A percentile compares a stretch with the other conserved stretches of the same genome.
Evolutionary conservation across 2,329 filamentous ascomycete genomes (phyloP).

Genomic region (Pseudocercospora fuligena): DNA sequence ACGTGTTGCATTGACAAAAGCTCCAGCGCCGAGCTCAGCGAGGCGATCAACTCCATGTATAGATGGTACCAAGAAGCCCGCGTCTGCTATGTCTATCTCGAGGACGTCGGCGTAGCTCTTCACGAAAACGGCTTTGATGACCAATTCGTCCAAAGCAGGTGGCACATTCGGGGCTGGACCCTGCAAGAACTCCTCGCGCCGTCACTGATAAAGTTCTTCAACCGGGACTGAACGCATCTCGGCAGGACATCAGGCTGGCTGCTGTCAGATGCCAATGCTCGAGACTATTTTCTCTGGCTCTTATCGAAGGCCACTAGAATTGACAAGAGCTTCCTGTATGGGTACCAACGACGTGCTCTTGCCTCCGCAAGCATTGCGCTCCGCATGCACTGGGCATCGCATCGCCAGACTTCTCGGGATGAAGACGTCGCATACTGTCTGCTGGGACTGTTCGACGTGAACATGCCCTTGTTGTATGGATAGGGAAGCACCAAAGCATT

Average conservation of each 20-base stretch:
- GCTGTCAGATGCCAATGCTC: neutral
- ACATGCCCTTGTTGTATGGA: conserved; percentile 53
- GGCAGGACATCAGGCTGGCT: conserved; percentile 8
- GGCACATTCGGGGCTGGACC: conserved; percentile 19
- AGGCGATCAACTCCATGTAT: conserved; percentile 34
- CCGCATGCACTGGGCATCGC: conserved; percentile 29
- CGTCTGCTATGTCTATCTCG: conserved; percentile 29
- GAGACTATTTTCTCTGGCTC: neutral
- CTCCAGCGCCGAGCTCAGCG: conserved; percentile 26
- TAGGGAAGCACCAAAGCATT: conserved; percentile 36
- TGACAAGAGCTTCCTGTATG: neutral
- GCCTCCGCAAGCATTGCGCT: conserved; percentile 23
- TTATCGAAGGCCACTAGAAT: neutral
- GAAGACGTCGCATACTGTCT: conserved; percentile 54
- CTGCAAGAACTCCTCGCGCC: conserved; percentile 21
- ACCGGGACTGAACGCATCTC: conserved; percentile 19
- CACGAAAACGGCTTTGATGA: neutral
- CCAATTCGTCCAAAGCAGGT: conserved; percentile 1
- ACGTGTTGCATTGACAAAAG: conserved; percentile 33
- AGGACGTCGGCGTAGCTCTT: conserved; percentile 10
- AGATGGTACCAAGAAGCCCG: conserved; percentile 26
- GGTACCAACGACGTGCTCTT: neutral
- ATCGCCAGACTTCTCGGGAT: conserved; percentile 24
- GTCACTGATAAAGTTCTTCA: conserved; percentile 13
- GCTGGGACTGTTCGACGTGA: conserved; percentile 51